Conservation (phyloP, 495 filamentous ascomycete species). For the Poronia punctata region DNA sequence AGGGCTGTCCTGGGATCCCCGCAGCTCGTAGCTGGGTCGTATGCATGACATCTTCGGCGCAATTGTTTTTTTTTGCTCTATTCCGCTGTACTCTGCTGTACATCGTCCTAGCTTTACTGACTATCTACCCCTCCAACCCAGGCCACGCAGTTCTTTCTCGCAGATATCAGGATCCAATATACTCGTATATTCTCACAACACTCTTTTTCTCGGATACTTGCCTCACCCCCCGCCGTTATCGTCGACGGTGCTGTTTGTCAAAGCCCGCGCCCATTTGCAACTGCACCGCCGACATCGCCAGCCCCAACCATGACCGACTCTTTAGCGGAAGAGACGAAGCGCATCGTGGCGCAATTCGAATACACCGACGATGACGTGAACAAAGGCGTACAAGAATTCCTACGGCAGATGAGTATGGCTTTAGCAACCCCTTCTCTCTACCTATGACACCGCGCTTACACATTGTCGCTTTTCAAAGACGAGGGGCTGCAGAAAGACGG, state of each 20-base stretch:
- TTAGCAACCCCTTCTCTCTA: neutral
- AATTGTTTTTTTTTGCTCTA: constrained; percentile 8
- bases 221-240: constrained; percentile 36
- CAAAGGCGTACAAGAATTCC: constrained; percentile 74
- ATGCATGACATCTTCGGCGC: constrained; percentile 18
- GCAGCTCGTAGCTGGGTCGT: constrained; percentile 10
- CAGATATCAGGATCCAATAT: constrained; percentile 28
- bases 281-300: constrained; percentile 37
- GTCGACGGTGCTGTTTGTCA: constrained; percentile 37
- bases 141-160: constrained; percentile 24
- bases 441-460: neutral
- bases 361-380: constrained; percentile 73
- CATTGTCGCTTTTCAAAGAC: constrained; percentile 34
- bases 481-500: constrained; percentile 77
- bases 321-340: constrained; percentile 65
- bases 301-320: constrained; percentile 40
- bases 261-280: constrained; percentile 41
- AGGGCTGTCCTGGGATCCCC: constrained; percentile 15
- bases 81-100: too few species aligned
- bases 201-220: constrained; percentile 26
- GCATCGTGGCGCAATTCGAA: constrained; percentile 79
- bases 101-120: too few species aligned
- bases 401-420: constrained; percentile 68
- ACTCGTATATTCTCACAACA: constrained; percentile 27
- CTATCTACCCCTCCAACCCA: constrained; percentile 22